Percentiles rank a stretch among this genome's conserved stretches.
Conservation (phyloP, 257 asterid genomes). For the Petunia axillaris region DNA sequence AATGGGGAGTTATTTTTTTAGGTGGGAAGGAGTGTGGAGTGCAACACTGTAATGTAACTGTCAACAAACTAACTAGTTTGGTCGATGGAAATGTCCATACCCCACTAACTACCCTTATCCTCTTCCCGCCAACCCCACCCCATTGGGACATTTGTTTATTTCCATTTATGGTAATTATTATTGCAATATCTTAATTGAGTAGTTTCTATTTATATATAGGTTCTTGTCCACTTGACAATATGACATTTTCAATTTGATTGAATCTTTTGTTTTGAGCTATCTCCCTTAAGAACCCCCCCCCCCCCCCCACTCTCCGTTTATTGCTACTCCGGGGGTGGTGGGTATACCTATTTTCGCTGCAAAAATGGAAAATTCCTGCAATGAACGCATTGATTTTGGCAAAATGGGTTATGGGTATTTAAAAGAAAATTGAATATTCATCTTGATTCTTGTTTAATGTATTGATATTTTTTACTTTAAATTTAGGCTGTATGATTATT, state of each 20-base stretch:
- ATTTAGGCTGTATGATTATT: background rate
- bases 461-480: background rate
- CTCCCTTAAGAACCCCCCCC: background rate
- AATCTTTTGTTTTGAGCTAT: conserved; percentile 1
- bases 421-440: background rate
- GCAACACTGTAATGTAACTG: too few relatives aligned
- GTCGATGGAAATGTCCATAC: too few relatives aligned
- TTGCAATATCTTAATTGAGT: background rate
- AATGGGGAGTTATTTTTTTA: too few relatives aligned
- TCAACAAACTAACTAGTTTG: too few relatives aligned
- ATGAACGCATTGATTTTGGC: conserved; percentile 90
- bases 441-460: background rate
- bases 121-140: too few relatives aligned
- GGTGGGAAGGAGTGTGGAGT: too few relatives aligned
- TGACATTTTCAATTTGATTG: conserved; percentile 15
- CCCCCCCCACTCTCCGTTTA: conserved; percentile 23
- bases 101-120: too few relatives aligned
- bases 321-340: conserved; percentile 30
- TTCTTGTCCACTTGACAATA: background rate
- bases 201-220: background rate
- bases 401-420: conserved; percentile 95
- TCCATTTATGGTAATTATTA: background rate
- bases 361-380: conserved; percentile 68
- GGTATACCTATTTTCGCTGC: conserved; percentile 30
- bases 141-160: background rate